phyloP scores from a whole-genome alignment of 179 eudicot species.

The Beta corolliflora region DNA sequence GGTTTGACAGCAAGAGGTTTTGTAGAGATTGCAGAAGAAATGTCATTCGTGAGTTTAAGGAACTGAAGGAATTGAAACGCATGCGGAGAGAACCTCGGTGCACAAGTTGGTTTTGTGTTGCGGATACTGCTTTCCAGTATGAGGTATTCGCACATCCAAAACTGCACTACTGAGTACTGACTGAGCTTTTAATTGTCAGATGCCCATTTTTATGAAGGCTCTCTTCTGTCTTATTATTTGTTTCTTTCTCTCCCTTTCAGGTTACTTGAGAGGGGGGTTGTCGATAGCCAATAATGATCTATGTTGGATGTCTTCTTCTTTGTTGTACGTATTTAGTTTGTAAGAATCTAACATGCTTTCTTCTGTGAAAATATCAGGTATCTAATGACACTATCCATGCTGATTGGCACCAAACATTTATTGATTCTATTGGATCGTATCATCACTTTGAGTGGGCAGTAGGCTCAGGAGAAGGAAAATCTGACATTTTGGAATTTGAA shows the following conservation, averaged over 20 bases:
- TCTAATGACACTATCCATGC: constrained; percentile 77
- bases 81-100: constrained; percentile 80
- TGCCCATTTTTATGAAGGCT: neutral
- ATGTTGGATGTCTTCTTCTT: neutral
- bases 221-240: neutral
- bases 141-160: constrained; percentile 56
- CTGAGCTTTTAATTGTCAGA: neutral
- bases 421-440: constrained; percentile 74
- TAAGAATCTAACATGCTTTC: constrained; percentile 16
- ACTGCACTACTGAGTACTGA: neutral
- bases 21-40: constrained; percentile 98
- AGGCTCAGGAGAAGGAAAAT: constrained; percentile 96
- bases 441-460: constrained; percentile 99
- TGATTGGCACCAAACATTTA: constrained; percentile 93
- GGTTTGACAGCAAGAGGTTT: constrained; percentile 98
- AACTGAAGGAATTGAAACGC: constrained; percentile 93
- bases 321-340: constrained; percentile 4
- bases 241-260: neutral
- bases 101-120: constrained; percentile 96
- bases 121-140: constrained; percentile 86
- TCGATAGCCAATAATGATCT: neutral
- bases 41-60: constrained; percentile 96
- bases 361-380: constrained; percentile 52
- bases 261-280: neutral
- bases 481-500: constrained; percentile 87